Conservation (phyloP, 805 yeast species). For the Metschnikowia orientalis region DNA sequence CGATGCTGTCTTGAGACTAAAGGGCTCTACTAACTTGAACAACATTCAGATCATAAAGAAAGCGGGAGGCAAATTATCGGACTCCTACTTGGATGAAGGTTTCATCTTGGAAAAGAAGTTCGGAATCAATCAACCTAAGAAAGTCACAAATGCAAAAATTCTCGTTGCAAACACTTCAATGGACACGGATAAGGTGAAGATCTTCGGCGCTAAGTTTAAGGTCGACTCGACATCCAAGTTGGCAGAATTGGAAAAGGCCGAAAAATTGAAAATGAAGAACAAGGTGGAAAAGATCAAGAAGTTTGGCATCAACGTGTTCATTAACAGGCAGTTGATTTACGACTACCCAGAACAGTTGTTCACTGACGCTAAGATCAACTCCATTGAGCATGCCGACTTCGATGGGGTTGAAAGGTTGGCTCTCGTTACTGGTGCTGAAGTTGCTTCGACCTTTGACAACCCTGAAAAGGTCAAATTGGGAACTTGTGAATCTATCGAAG, state of each 20-base stretch:
- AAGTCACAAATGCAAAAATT: conserved; percentile 75
- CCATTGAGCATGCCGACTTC: conserved; percentile 97
- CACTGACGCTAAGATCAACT: conserved; percentile 79
- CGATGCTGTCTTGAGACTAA: conserved; percentile 84
- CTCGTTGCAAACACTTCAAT: conserved; percentile 91
- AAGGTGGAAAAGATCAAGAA: conserved; percentile 87
- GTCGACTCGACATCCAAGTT: conserved; percentile 92
- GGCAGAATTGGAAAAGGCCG: conserved; percentile 92
- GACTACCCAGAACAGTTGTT: conserved; percentile 97
- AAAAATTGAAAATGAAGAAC: conserved; percentile 83
- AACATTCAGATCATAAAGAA: conserved; percentile 92
- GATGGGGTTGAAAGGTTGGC: conserved; percentile 97
- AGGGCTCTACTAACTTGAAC: conserved; percentile 83
- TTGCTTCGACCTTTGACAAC: conserved; percentile 90
- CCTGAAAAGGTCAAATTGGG: conserved; percentile 87
- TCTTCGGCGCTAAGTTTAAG: conserved; percentile 96
- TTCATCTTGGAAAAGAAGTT: conserved; percentile 87
- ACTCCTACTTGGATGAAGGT: conserved; percentile 94
- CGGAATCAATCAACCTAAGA: conserved; percentile 92
- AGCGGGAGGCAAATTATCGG: conserved; percentile 86
- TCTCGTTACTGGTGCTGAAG: conserved; percentile 96
- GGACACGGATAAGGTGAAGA: conserved; percentile 97
- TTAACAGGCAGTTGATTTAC: conserved; percentile 93
- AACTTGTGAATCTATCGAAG: conserved; percentile 84
- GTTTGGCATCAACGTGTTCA: conserved; percentile 83